Percentiles rank a stretch among this genome's conserved stretches.
phyloP scores from a whole-genome alignment of 495 filamentous ascomycete genomes.

The Aspergillus nidulans region DNA sequence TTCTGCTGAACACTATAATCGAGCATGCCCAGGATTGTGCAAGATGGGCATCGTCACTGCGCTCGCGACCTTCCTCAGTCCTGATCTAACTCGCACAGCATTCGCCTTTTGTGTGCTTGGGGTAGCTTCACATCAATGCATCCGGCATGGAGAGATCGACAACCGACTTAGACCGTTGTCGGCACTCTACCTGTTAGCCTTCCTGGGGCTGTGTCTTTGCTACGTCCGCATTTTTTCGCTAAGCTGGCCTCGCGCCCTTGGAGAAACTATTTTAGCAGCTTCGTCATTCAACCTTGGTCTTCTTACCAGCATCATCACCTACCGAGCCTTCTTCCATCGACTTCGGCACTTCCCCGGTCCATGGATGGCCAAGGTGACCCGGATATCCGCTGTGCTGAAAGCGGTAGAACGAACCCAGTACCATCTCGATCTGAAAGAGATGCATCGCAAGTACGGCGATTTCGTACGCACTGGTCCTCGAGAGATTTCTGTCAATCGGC shows the following conservation, averaged over 20 bases:
- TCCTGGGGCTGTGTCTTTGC: background rate
- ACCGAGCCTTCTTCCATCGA: conserved; percentile 3
- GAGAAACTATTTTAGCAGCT: background rate
- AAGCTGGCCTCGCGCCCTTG: background rate
- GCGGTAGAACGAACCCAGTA: background rate
- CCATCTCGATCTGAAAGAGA: conserved; percentile 2
- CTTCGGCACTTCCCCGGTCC: background rate
- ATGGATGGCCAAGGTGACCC: background rate
- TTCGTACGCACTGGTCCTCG: conserved; percentile 24
- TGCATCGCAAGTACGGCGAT: conserved; percentile 9
- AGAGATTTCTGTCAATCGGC: conserved; percentile 28
- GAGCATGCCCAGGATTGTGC: no score
- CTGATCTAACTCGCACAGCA: background rate
- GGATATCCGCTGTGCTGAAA: background rate
- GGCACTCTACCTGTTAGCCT: background rate
- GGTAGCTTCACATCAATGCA: conserved; percentile 5
- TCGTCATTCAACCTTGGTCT: conserved; percentile 3
- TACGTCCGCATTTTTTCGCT: background rate
- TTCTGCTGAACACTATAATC: background rate
- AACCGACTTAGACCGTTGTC: conserved; percentile 1
- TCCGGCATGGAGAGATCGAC: conserved; percentile 6
- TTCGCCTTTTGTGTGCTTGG: background rate
- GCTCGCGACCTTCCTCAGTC: background rate
- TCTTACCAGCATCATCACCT: background rate
- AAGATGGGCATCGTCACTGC: background rate